These are phyloP conservation scores for Dothidotthia symphoricarpi DNA, from an alignment of 2,329 filamentous ascomycete species.

Conservation along the genomic window DNA sequence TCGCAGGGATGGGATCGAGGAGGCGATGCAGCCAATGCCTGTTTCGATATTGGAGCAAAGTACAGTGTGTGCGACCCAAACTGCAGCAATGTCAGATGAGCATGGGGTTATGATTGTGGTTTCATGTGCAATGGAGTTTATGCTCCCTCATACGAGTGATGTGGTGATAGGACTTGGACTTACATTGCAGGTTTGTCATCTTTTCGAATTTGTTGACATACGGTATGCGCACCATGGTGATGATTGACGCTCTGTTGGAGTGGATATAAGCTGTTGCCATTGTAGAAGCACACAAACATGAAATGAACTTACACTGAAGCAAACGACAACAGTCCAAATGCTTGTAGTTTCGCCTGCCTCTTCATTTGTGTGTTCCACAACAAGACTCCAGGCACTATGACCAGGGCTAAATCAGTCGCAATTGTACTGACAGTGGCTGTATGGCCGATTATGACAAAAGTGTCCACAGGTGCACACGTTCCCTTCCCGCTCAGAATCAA, in stretches of 20 bases:
- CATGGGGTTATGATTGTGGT: too few species aligned
- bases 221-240: constrained; percentile 16
- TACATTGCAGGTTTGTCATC: constrained; percentile 17
- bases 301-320: constrained; percentile 16
- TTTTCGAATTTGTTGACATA: constrained; percentile 24
- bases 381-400: constrained; percentile 20
- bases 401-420: constrained; percentile 20
- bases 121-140: too few species aligned
- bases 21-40: constrained; percentile 22
- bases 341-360: constrained; percentile 19
- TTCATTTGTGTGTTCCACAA: constrained; percentile 28
- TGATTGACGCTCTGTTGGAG: constrained; percentile 5
- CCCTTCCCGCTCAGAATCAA: constrained; percentile 13
- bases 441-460: constrained; percentile 22
- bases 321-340: constrained; percentile 21
- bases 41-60: constrained; percentile 27
- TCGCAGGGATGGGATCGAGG: constrained; percentile 19
- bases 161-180: too few species aligned
- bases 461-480: constrained; percentile 16
- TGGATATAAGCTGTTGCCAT: not conserved
- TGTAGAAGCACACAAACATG: not conserved
- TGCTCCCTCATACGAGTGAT: too few species aligned
- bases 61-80: constrained; percentile 25
- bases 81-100: too few species aligned
- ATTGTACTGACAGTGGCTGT: constrained; percentile 21